Conservation (phyloP, 306 rosid species). For the Vicia sativa region DNA sequence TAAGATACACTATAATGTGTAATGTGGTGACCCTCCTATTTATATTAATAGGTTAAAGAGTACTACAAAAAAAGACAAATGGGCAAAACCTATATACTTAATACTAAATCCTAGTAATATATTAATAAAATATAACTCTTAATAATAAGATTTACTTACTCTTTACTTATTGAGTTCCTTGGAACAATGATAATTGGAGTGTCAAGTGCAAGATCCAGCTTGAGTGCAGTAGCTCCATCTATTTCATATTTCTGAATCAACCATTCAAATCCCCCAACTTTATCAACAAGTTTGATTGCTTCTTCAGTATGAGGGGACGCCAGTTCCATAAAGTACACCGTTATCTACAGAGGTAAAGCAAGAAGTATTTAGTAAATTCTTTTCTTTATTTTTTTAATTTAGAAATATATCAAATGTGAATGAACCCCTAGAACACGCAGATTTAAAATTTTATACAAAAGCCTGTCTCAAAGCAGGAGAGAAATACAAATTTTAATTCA, state of each 20-base stretch:
- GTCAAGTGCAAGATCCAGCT: constrained; percentile 94
- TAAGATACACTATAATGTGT: too few relatives aligned
- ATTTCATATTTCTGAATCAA: constrained; percentile 91
- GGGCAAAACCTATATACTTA: too few relatives aligned
- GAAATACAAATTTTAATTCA: constrained; percentile 13
- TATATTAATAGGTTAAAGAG: too few relatives aligned
- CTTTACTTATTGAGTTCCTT: constrained; percentile 81
- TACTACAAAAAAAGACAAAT: too few relatives aligned
- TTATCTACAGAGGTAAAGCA: constrained; percentile 62
- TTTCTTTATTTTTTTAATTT: background rate
- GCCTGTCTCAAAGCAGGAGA: constrained; percentile 28
- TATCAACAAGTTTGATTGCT: constrained; percentile 93
- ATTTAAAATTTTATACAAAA: constrained; percentile 27
- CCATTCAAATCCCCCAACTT: constrained; percentile 99
- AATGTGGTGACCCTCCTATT: too few relatives aligned
- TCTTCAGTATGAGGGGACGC: constrained; percentile 88
- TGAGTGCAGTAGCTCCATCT: constrained; percentile 89
- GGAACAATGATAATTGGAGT: constrained; percentile 94
- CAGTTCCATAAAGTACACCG: constrained; percentile 90
- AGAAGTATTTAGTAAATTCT: constrained; percentile 12
- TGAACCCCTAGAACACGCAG: constrained; percentile 26
- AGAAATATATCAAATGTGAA: constrained; percentile 26
- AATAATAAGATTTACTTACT: constrained; percentile 55
- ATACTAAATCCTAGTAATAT: too few relatives aligned
- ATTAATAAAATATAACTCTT: too few relatives aligned